These are phyloP conservation scores for Canavalia ensiformis DNA, from an alignment of 306 rosid genomes.

Conservation along the genomic window DNA sequence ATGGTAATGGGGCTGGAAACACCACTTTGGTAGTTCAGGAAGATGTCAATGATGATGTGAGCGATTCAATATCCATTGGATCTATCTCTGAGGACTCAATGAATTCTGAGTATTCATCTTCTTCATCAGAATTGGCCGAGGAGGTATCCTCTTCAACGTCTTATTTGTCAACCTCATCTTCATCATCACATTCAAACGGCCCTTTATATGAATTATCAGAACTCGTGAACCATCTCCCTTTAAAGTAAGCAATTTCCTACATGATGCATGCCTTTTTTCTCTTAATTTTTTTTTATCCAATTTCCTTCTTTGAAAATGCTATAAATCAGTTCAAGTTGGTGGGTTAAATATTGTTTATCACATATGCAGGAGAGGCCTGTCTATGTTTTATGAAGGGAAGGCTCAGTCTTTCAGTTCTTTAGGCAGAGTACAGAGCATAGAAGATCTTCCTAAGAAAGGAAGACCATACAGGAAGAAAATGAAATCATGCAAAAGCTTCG, in stretches of 20 bases:
- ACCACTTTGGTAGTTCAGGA: conserved; percentile 52
- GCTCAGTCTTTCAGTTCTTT: conserved; percentile 74
- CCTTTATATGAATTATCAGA: conserved; percentile 86
- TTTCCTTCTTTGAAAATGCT: neutral
- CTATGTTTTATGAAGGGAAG: conserved; percentile 80
- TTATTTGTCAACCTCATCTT: conserved; percentile 46
- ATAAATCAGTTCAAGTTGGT: neutral
- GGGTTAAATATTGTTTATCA: neutral
- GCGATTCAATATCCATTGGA: conserved; percentile 56
- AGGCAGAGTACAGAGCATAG: conserved; percentile 64
- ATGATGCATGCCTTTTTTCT: neutral
- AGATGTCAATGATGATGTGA: conserved; percentile 42
- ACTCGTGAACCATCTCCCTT: conserved; percentile 79
- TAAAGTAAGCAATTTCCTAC: conserved; percentile 63
- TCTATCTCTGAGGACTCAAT: conserved; percentile 57
- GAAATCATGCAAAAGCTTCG: conserved; percentile 77
- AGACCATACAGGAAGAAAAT: conserved; percentile 57
- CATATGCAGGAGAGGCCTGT: conserved; percentile 83
- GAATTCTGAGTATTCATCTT: conserved; percentile 60
- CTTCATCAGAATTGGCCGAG: conserved; percentile 67
- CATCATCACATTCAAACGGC: conserved; percentile 58
- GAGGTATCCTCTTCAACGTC: conserved; percentile 64
- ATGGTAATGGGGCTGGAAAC: conserved; percentile 36
- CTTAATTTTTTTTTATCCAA: neutral
- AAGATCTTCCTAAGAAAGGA: conserved; percentile 77